Conservation (phyloP, 257 asterid genomes). For the Prunella vulgaris region DNA sequence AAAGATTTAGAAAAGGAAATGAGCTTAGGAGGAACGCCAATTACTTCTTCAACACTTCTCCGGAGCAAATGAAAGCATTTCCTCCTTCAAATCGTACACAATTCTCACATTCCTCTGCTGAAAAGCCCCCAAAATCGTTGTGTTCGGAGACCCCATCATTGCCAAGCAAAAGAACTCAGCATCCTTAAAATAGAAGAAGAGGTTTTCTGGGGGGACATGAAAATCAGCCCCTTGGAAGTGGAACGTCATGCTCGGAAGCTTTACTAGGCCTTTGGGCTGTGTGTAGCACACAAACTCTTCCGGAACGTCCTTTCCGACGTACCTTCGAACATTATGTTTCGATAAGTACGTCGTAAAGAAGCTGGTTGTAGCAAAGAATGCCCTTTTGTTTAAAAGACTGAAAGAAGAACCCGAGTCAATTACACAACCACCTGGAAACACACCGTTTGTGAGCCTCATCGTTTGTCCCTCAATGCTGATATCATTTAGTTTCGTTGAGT, state of each 20-base stretch:
- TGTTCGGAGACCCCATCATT: neutral
- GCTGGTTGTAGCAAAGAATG: neutral
- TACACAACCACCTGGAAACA: conserved; percentile 23
- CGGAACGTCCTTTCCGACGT: neutral
- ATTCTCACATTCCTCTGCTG: conserved; percentile 32
- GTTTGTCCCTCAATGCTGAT: conserved; percentile 22
- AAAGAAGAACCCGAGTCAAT: conserved; percentile 26
- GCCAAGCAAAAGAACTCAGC: conserved; percentile 17
- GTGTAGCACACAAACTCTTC: conserved; percentile 16
- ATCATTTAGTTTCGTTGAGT: conserved; percentile 10
- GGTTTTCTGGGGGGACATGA: conserved; percentile 10
- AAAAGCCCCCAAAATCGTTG: conserved; percentile 25
- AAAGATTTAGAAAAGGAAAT: too few species aligned
- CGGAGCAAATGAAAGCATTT: conserved; percentile 27
- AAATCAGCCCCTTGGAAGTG: conserved; percentile 30
- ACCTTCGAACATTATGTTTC: neutral
- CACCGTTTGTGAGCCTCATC: neutral
- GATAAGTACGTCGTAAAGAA: conserved; percentile 8
- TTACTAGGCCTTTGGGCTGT: neutral
- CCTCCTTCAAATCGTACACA: conserved; percentile 22
- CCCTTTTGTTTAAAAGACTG: conserved; percentile 4
- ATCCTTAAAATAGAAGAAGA: neutral
- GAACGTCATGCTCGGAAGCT: conserved; percentile 19
- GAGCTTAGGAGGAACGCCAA: neutral
- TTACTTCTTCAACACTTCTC: conserved; percentile 26